Evolutionary conservation across 2,329 filamentous ascomycete genomes (phyloP).

Genomic region (Peltaster fructicola): DNA sequence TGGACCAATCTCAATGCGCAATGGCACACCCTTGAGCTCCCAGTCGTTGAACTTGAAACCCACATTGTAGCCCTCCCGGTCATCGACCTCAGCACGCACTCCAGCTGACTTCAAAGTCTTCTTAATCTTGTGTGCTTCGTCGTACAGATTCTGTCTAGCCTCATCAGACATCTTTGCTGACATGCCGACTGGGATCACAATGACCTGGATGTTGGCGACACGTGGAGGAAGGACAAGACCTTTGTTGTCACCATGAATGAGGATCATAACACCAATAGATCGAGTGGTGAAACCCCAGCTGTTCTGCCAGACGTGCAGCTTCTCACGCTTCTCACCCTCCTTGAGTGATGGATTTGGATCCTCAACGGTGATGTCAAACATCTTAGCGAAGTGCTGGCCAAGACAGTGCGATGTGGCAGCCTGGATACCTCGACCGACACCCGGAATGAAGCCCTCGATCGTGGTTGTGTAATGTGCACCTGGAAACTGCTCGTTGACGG

Average conservation of each 20-base stretch:
- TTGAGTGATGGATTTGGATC: constrained; percentile 53
- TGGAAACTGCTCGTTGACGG: constrained; percentile 95
- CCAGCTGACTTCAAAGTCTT: constrained; percentile 51
- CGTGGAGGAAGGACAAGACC: constrained; percentile 84
- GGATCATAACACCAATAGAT: constrained; percentile 96
- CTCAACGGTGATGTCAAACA: constrained; percentile 97
- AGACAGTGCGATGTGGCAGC: constrained; percentile 87
- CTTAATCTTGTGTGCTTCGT: constrained; percentile 55
- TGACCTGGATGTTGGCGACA: constrained; percentile 68
- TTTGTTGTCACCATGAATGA: constrained; percentile 93
- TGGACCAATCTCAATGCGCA: constrained; percentile 88
- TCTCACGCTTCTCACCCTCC: constrained; percentile 53
- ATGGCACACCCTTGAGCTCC: constrained; percentile 89
- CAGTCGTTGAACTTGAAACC: constrained; percentile 99
- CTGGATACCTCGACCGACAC: constrained; percentile 91
- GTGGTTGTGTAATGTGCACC: constrained; percentile 95
- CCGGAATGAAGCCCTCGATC: constrained; percentile 89
- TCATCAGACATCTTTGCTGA: constrained; percentile 74
- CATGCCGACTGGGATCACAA: constrained; percentile 84
- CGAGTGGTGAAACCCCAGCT: constrained; percentile 97
- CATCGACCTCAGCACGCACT: constrained; percentile 64
- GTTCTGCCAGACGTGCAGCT: constrained; percentile 92
- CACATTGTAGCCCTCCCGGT: constrained; percentile 77
- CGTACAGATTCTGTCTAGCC: constrained; percentile 57
- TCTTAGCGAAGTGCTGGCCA: constrained; percentile 96